phyloP scores from a whole-genome alignment of 805 yeast species.

The Yarrowia divulgata region DNA sequence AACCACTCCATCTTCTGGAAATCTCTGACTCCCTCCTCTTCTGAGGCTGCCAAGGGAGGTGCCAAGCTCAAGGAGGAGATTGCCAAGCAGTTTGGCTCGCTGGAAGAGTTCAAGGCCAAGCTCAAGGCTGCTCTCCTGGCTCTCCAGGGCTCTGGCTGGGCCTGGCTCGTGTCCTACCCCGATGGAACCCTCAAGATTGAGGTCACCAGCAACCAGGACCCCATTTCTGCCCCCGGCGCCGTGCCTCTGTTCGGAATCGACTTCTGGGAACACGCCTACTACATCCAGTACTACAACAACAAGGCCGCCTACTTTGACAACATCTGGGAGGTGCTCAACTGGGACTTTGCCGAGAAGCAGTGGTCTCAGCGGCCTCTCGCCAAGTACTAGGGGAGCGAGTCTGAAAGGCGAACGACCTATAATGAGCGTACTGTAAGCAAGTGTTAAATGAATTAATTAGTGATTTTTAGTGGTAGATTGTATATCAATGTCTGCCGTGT shows the following conservation, averaged over 20 bases:
- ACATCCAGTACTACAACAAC: constrained; percentile 87
- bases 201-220: constrained; percentile 84
- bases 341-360: constrained; percentile 84
- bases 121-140: constrained; percentile 78
- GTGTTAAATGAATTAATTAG: neutral
- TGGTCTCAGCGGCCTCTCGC: constrained; percentile 40
- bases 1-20: constrained; percentile 88
- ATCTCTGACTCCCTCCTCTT: constrained; percentile 76
- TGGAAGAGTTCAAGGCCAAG: constrained; percentile 66
- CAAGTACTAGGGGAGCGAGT: constrained; percentile 2
- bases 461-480: too few relatives aligned
- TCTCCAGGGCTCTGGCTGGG: constrained; percentile 95
- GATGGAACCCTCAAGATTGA: constrained; percentile 76
- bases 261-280: constrained; percentile 96
- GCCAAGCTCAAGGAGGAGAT: constrained; percentile 65
- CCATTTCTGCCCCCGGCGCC: constrained; percentile 68
- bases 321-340: constrained; percentile 89
- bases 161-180: constrained; percentile 79
- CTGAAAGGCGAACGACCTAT: too few relatives aligned
- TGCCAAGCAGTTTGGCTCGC: constrained; percentile 68
- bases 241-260: constrained; percentile 82
- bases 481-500: too few relatives aligned
- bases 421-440: too few relatives aligned
- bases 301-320: constrained; percentile 89
- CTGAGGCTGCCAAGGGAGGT: constrained; percentile 60